These are phyloP conservation scores for Chimonanthus praecox DNA, from an alignment of 164 flowering plant species.

Conservation along the genomic window DNA sequence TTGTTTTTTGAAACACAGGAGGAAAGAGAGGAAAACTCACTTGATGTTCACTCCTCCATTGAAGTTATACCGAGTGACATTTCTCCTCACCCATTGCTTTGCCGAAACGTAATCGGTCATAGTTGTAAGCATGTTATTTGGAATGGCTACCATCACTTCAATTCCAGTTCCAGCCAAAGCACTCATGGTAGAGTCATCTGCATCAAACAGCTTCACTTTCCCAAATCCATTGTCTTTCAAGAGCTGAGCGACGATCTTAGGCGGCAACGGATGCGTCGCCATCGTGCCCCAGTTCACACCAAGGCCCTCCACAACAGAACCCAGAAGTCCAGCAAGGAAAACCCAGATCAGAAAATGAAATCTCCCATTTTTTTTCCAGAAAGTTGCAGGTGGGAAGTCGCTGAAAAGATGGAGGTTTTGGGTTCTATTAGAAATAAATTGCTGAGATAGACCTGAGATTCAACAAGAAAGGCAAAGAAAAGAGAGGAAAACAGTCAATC, in stretches of 20 bases:
- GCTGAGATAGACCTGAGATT: conserved; percentile 34
- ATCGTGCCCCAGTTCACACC: conserved; percentile 69
- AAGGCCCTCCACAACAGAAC: conserved; percentile 30
- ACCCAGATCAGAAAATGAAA: conserved; percentile 6
- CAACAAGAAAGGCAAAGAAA: neutral
- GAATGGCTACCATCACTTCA: conserved; percentile 65
- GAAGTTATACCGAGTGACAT: conserved; percentile 7
- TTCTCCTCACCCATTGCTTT: conserved; percentile 20
- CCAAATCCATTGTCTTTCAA: conserved; percentile 43
- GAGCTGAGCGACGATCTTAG: conserved; percentile 38
- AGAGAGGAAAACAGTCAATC: neutral
- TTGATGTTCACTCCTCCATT: conserved; percentile 10
- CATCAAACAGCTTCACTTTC: conserved; percentile 21
- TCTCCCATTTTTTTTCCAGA: neutral
- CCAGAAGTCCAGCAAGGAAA: conserved; percentile 10
- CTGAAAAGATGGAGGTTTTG: neutral
- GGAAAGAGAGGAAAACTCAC: conserved; percentile 3
- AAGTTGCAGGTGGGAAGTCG: neutral
- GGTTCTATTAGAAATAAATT: conserved; percentile 32
- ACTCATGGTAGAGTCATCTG: conserved; percentile 2
- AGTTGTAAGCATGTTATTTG: conserved; percentile 4
- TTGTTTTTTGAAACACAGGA: neutral
- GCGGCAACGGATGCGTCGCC: conserved; percentile 45
- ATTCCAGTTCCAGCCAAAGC: conserved; percentile 35
- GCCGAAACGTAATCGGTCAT: conserved; percentile 4